Base-by-base conservation (phyloP, 2,329 filamentous ascomycete species). In the Sarocladium kiliense region DNA sequence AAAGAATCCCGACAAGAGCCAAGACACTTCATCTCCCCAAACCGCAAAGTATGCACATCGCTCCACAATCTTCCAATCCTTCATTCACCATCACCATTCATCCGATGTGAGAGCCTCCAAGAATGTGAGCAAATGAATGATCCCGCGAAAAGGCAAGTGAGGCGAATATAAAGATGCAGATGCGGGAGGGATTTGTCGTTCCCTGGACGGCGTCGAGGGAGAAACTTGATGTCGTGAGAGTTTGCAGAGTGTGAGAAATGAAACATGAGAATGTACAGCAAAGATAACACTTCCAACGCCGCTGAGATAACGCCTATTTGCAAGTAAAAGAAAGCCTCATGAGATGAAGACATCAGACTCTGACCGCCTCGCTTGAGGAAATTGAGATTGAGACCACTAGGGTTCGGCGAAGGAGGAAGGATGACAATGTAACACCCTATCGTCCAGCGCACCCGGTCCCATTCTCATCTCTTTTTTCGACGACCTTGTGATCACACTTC, bases 251-350 rank as follows among this genome's bases (percentile, higher is more conserved):
- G n/a, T n/a, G 36, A 19, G 36, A 25, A 30, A 5, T 11, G 47
- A 36, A 4, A n/a, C n/a, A 36, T 51, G 47, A 18, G 19, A 51
- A 51, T 51, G 25, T 51, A 51, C 47, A 51, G 47, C 18, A 51
- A 51, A 36, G 11, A n/a, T 12, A 18, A 47, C n/a, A 16, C 47
- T 21, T 36, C 19, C 27, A 36, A 51, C 47, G 47, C 47, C 47
- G 47, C 26, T 51, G 47, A 51, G 5, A 34, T 7, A 51, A 51
- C 47, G 34, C 47, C 47, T 34, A 14, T 51, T 51, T 25, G 30
- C 11, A 27, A 49, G 41, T 21, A 16, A 51, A 51, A 3, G 19
- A 51, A 51, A 36, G 3, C 14, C 26, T 12, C 11, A 51, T 34
- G 19, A 51, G 12, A 34, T 21, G 18, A 36, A 5, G 27, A 14